phyloP scores from a whole-genome alignment of 2,329 filamentous ascomycete genomes.

The Myriosclerotinia duriaeana region DNA sequence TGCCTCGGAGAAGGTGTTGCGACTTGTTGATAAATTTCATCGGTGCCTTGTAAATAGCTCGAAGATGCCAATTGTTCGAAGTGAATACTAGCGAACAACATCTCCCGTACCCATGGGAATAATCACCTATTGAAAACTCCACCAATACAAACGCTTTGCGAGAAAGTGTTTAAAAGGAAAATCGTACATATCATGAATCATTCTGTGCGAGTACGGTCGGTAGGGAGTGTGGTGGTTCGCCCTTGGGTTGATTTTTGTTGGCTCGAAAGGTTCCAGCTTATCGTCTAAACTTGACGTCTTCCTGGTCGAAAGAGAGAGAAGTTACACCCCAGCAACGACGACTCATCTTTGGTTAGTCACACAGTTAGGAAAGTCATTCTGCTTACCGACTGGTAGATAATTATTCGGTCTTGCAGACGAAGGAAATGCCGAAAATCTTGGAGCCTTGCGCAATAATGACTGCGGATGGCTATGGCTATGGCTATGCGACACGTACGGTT shows the following conservation, averaged over 20 bases:
- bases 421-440: background rate
- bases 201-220: background rate
- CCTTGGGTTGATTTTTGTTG: constrained; percentile 1
- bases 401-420: background rate
- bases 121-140: background rate
- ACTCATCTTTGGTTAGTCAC: background rate
- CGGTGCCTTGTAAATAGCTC: constrained; percentile 1
- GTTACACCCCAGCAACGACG: background rate
- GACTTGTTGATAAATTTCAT: background rate
- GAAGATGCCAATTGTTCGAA: background rate
- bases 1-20: background rate
- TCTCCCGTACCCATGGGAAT: background rate
- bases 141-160: background rate
- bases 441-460: background rate
- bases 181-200: background rate
- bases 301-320: background rate
- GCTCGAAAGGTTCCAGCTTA: background rate
- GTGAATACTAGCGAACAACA: background rate
- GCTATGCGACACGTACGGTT: constrained; percentile 1
- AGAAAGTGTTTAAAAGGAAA: background rate
- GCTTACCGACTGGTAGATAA: constrained; percentile 18
- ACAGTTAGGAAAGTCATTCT: background rate
- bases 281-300: constrained; percentile 1
- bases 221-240: background rate
- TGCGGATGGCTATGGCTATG: background rate